phyloP scores from a whole-genome alignment of 805 yeast genomes.

The Starmerella riodocensis region DNA sequence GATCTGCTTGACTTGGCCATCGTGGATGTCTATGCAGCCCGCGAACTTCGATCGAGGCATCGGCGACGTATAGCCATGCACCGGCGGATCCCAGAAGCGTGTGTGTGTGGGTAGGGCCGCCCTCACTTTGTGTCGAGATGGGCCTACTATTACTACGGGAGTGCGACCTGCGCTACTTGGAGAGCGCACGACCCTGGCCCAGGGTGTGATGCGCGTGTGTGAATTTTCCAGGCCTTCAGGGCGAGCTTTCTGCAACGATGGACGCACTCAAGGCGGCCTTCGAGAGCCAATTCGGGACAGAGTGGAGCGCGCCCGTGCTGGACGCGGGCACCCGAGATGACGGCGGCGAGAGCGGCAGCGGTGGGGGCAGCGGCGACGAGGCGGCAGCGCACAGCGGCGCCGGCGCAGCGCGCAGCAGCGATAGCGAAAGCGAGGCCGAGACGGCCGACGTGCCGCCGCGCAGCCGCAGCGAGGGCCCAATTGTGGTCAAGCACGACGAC shows the following conservation, averaged over 20 bases:
- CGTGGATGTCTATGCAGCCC: conserved; percentile 92
- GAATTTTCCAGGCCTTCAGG: too few species aligned
- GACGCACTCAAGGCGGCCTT: conserved; percentile 23
- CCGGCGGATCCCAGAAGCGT: too few species aligned
- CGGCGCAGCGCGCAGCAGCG: conserved; percentile 3
- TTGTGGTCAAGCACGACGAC: conserved; percentile 27
- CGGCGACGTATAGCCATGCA: neutral
- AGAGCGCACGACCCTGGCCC: too few species aligned
- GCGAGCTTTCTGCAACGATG: conserved; percentile 1
- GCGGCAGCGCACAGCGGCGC: conserved; percentile 7
- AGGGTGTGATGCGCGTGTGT: too few species aligned
- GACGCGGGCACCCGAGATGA: neutral
- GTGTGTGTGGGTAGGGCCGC: too few species aligned
- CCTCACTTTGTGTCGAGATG: neutral
- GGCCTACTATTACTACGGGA: too few species aligned
- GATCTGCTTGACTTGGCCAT: conserved; percentile 91
- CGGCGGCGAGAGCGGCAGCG: neutral
- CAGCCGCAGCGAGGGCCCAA: conserved; percentile 20
- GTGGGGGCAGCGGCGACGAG: neutral
- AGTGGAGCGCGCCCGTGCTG: conserved; percentile 22
- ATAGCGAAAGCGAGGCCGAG: conserved; percentile 6
- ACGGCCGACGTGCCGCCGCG: neutral
- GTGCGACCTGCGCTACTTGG: too few species aligned
- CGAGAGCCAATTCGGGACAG: conserved; percentile 28
- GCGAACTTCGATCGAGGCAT: conserved; percentile 36